These are phyloP conservation scores for Diutina mesorugosa DNA, from an alignment of 1,139 yeast genomes.

Conservation along the genomic window DNA sequence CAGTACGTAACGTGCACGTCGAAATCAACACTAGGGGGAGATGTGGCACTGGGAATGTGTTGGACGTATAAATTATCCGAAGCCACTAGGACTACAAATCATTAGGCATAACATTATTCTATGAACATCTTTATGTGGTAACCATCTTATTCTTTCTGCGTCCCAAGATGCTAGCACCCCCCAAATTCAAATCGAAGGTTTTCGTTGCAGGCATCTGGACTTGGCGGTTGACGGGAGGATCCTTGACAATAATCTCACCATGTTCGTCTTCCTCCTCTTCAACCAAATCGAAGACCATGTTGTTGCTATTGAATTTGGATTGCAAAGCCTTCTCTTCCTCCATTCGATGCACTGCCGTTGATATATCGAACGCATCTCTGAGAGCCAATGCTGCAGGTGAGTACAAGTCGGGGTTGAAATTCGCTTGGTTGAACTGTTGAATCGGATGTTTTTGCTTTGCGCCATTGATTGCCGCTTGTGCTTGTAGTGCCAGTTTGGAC, in stretches of 20 bases:
- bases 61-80: too few species aligned
- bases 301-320: conserved; percentile 8
- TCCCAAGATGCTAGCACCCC: conserved; percentile 71
- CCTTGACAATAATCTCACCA: background rate
- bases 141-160: conserved; percentile 42
- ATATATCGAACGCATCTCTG: conserved; percentile 90
- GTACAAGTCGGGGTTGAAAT: conserved; percentile 18
- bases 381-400: conserved; percentile 89
- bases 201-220: conserved; percentile 2
- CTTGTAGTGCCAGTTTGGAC: background rate
- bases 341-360: conserved; percentile 87
- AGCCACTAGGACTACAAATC: background rate
- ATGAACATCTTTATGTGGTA: conserved; percentile 3
- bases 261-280: conserved; percentile 1
- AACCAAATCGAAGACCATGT: conserved; percentile 4
- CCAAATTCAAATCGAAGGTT: conserved; percentile 57
- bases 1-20: too few species aligned
- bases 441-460: background rate
- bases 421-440: conserved; percentile 3
- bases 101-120: background rate
- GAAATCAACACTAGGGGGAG: too few species aligned
- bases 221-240: background rate
- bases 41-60: too few species aligned
- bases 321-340: conserved; percentile 36
- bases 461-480: background rate